A percentile compares a stretch with the other conserved stretches of the same genome.
Evolutionary conservation across 805 yeast species (phyloP).

Genomic region (Cyberlindnera mycetangii): DNA sequence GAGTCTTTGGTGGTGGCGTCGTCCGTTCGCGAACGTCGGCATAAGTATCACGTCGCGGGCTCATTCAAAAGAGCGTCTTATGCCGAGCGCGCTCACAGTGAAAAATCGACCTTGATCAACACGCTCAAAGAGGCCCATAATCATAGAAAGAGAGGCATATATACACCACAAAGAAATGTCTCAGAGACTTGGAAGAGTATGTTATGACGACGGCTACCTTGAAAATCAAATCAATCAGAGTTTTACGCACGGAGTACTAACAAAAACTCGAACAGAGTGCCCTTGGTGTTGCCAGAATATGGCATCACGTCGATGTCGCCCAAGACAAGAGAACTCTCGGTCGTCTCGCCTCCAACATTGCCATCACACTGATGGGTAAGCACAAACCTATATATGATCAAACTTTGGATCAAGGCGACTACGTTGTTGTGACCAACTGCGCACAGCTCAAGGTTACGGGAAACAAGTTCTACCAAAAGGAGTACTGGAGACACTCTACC

Average conservation of each 20-base stretch:
- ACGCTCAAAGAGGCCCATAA: neutral
- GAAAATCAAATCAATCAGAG: neutral
- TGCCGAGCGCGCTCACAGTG: neutral
- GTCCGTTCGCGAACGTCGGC: neutral
- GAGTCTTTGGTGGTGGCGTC: neutral
- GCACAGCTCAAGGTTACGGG: slow-evolving; percentile 81
- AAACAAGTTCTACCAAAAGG: slow-evolving; percentile 72
- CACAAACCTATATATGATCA: slow-evolving; percentile 89
- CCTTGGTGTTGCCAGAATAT: slow-evolving; percentile 74
- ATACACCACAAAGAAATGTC: slow-evolving; percentile 20
- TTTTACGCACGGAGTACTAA: neutral
- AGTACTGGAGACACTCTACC: slow-evolving; percentile 85
- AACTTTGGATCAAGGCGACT: slow-evolving; percentile 88
- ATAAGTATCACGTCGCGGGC: neutral
- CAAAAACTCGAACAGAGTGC: slow-evolving; percentile 39
- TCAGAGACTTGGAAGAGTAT: slow-evolving; percentile 29
- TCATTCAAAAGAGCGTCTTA: neutral
- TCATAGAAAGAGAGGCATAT: neutral
- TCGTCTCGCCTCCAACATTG: slow-evolving; percentile 86
- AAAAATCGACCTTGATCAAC: slow-evolving; percentile 1
- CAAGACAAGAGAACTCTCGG: slow-evolving; percentile 85
- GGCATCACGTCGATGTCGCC: slow-evolving; percentile 96
- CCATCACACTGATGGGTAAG: slow-evolving; percentile 89
- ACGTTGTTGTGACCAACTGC: slow-evolving; percentile 94
- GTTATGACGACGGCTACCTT: slow-evolving; percentile 1